Evolutionary conservation across 2,329 filamentous ascomycete species (phyloP).

Genomic region (Magnaporthiopsis rhizophila): DNA sequence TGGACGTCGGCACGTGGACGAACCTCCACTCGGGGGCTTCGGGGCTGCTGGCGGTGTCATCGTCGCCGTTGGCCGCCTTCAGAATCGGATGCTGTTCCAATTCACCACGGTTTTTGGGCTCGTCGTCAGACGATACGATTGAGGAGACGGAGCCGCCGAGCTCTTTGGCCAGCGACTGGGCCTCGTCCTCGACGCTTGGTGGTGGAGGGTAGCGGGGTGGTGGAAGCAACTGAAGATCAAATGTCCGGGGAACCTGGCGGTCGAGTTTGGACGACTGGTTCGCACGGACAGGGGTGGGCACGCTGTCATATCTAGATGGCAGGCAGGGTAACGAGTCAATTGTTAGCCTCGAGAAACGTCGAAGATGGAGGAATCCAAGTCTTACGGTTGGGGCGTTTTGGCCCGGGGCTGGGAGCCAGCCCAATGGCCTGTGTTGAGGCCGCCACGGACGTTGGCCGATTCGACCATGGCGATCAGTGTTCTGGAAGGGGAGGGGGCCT

Average conservation of each 20-base stretch:
- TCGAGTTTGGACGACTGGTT: conserved; percentile 11
- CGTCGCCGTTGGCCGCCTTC: conserved; percentile 42
- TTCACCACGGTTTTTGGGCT: conserved; percentile 52
- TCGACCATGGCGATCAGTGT: conserved; percentile 32
- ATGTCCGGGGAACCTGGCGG: conserved; percentile 10
- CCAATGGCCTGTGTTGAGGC: conserved; percentile 41
- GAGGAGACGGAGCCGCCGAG: conserved; percentile 29
- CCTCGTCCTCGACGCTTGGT: conserved; percentile 64
- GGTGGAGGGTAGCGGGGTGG: conserved; percentile 42
- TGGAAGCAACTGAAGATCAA: conserved; percentile 1
- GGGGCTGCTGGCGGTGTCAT: background rate
- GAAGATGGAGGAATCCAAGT: background rate
- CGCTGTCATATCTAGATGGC: background rate
- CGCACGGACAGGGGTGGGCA: conserved; percentile 11
- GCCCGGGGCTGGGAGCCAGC: conserved; percentile 35
- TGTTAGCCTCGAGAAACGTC: background rate
- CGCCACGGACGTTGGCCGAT: conserved; percentile 33
- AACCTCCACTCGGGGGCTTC: conserved; percentile 53
- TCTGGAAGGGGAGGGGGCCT: too few relatives aligned
- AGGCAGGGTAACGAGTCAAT: background rate
- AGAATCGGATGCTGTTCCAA: conserved; percentile 63
- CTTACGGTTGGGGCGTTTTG: conserved; percentile 27
- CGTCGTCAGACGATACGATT: conserved; percentile 35
- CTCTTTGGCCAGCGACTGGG: conserved; percentile 53
- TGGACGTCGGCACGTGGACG: conserved; percentile 39